Evolutionary conservation across 2,329 filamentous ascomycete genomes (phyloP), one percentile per base, ranked within the genome.

Genomic region (Fusarium temperatum): DNA sequence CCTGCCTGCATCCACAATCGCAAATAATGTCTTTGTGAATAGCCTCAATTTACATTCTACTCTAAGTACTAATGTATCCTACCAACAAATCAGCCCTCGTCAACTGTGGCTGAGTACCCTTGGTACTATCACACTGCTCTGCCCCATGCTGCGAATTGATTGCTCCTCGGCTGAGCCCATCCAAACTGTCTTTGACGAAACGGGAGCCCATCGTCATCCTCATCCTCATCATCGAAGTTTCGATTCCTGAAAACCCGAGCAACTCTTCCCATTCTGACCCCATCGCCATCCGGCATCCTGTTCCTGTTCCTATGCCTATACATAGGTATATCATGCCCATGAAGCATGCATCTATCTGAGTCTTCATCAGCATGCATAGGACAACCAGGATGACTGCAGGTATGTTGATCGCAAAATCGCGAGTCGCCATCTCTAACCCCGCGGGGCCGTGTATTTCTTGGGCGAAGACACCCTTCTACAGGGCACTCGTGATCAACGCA

Each of bases 361-460:
- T 61, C 72, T 26, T 55, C 62, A 24, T 26, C 18, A 30, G 57
- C 62, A 47, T 58, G 61, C 47, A 69, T 70, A 22, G 47, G 38
- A 53, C 79, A 80, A n/a, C 68, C 70, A 13, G 61, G 30, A 18
- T 66, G 54, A 13, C 54, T 59, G 30, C 78, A 80, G 17, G 62
- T 57, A 55, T 80, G 78, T 1, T 57, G 38, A 6, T 73, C 68
- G 51, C 77, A 80, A 45, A 74, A 77, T 7, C 11, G 41, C 50
- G 51, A 28, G 17, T 57, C 67, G 14, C 36, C n/a, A 18, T 50
- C 54, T 22, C 32, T 55, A 24, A 35, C 35, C 18, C 54, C 55
- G 22, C 50, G 45, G 41, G 57, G 39, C 5, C 51, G 57, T 20
- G 50, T 39, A 41, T 58, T 59, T 13, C 73, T 67, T 15, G 66